Conservation (phyloP, 192 early-diverging fungal genomes). For the Coemansia sp. region DNA sequence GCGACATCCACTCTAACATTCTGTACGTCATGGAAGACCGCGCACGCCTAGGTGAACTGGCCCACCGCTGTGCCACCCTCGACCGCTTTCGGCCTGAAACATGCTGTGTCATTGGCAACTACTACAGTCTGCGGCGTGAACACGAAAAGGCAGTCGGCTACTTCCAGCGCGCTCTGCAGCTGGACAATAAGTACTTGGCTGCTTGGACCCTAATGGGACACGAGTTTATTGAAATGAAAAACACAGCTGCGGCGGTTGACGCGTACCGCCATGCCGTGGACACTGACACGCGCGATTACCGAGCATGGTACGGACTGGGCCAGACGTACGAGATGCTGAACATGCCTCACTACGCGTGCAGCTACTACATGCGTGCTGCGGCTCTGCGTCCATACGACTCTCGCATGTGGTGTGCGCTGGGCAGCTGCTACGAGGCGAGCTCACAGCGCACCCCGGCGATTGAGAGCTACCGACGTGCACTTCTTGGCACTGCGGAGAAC, state of each 20-base stretch:
- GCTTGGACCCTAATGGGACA: slow-evolving; percentile 96
- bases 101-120: slow-evolving; percentile 84
- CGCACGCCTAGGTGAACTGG: slow-evolving; percentile 72
- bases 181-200: slow-evolving; percentile 71
- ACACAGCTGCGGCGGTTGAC: slow-evolving; percentile 83
- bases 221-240: slow-evolving; percentile 91
- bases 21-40: slow-evolving; percentile 76
- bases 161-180: slow-evolving; percentile 79
- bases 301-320: slow-evolving; percentile 92
- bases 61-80: slow-evolving; percentile 65
- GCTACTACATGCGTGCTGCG: slow-evolving; percentile 77
- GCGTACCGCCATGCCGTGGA: slow-evolving; percentile 85
- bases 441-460: slow-evolving; percentile 61
- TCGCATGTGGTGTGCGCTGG: slow-evolving; percentile 85
- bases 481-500: slow-evolving; percentile 61
- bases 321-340: slow-evolving; percentile 85
- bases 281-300: slow-evolving; percentile 74
- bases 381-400: slow-evolving; percentile 74
- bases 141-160: slow-evolving; percentile 82
- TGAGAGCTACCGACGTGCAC: slow-evolving; percentile 72
- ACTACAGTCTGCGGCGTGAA: slow-evolving; percentile 78
- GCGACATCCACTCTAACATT: slow-evolving; percentile 85
- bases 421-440: slow-evolving; percentile 66
- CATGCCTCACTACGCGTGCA: slow-evolving; percentile 77
- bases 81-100: slow-evolving; percentile 89